These are phyloP conservation scores for Boletellus deceptivus DNA, from an alignment of 1,284 basidiomycete species.

Conservation along the genomic window DNA sequence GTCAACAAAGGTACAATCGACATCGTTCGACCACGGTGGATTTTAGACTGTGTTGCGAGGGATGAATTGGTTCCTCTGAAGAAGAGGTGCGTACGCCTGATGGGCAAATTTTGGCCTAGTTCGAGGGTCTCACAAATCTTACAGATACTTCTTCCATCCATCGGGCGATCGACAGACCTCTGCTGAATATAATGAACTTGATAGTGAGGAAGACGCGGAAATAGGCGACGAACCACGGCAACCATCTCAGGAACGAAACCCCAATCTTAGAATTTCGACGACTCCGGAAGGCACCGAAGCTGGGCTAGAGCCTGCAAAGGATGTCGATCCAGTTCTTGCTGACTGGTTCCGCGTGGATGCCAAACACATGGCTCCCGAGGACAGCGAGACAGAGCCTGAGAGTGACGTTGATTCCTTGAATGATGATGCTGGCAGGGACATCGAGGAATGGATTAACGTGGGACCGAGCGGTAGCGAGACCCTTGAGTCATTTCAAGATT, in stretches of 20 bases:
- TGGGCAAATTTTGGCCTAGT: not conserved
- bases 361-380: slow-evolving; percentile 12
- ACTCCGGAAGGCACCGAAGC: slow-evolving; percentile 19
- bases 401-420: slow-evolving; percentile 73
- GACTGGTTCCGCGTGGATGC: slow-evolving; percentile 64
- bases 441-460: slow-evolving; percentile 32
- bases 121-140: not conserved
- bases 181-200: slow-evolving; percentile 43
- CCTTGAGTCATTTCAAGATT: slow-evolving; percentile 26
- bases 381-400: slow-evolving; percentile 46
- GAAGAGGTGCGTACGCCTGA: slow-evolving; percentile 64
- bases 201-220: slow-evolving; percentile 33
- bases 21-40: slow-evolving; percentile 78
- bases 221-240: slow-evolving; percentile 16
- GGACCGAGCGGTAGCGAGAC: slow-evolving; percentile 20
- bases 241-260: slow-evolving; percentile 12
- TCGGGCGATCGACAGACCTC: slow-evolving; percentile 43
- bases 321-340: slow-evolving; percentile 46
- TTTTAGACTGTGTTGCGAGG: slow-evolving; percentile 70
- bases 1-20: slow-evolving; percentile 65
- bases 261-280: slow-evolving; percentile 20
- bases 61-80: slow-evolving; percentile 56
- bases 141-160: slow-evolving; percentile 75
- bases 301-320: slow-evolving; percentile 33
- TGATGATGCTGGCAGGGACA: slow-evolving; percentile 46